These are phyloP conservation scores for Penicillium robsamsonii DNA, from an alignment of 495 filamentous ascomycete species.

Conservation along the genomic window DNA sequence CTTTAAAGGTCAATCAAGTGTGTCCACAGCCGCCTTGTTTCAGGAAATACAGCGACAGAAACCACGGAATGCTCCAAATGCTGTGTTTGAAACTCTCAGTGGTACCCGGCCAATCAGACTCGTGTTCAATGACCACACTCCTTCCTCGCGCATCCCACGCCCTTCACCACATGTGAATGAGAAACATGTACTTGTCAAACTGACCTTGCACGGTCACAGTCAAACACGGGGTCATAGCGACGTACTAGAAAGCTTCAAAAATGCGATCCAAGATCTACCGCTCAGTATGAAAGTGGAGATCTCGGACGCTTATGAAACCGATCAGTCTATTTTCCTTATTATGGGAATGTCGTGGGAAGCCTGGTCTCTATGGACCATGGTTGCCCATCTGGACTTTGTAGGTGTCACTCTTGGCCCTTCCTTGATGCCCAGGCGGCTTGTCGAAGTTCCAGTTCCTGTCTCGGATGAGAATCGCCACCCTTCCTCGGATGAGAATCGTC, in stretches of 20 bases:
- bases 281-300: background rate
- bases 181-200: slow-evolving; percentile 1
- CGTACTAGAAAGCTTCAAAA: background rate
- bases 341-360: slow-evolving; percentile 1
- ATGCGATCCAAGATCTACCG: background rate
- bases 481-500: too few species aligned
- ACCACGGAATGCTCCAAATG: background rate
- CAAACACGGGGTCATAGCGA: background rate
- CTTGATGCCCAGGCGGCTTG: background rate
- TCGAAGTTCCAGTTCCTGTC: background rate
- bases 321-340: background rate
- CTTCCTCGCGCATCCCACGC: background rate
- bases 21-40: background rate
- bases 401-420: background rate
- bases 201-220: background rate
- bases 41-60: background rate
- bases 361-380: background rate
- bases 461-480: background rate
- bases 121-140: background rate
- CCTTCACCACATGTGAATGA: background rate
- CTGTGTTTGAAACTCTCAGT: background rate
- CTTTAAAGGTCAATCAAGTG: background rate
- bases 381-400: background rate
- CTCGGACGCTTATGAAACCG: background rate
- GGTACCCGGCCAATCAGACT: background rate